Evolutionary conservation across 139 green algal genomes (phyloP).

Genomic region (Chlamydomonas sp.): DNA sequence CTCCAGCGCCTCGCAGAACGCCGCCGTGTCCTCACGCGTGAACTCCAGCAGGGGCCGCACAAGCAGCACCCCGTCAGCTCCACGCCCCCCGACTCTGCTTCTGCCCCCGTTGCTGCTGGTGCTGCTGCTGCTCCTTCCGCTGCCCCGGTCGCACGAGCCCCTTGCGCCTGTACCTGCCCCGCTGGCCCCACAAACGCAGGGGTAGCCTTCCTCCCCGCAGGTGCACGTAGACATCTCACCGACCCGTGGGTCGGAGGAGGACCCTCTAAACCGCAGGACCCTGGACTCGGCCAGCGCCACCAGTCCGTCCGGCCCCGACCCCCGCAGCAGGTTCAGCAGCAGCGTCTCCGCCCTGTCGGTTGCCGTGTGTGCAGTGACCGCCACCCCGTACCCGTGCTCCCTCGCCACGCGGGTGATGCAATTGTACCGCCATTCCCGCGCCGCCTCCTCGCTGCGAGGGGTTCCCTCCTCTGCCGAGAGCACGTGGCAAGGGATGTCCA

Average conservation of each 20-base stretch:
- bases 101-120: not conserved
- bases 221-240: too few species aligned
- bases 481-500: slow-evolving; percentile 17
- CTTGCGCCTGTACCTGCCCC: not conserved
- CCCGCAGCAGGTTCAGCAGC: slow-evolving; percentile 57
- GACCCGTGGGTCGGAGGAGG: too few species aligned
- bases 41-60: slow-evolving; percentile 54
- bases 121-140: not conserved
- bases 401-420: slow-evolving; percentile 24
- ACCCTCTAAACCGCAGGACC: not conserved
- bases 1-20: not conserved
- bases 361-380: slow-evolving; percentile 56
- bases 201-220: too few species aligned
- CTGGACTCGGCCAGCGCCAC: slow-evolving; percentile 3
- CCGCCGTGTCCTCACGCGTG: slow-evolving; percentile 40
- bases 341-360: slow-evolving; percentile 64
- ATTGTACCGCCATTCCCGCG: slow-evolving; percentile 51
- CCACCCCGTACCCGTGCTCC: slow-evolving; percentile 22
- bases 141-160: not conserved
- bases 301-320: slow-evolving; percentile 42
- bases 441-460: not conserved
- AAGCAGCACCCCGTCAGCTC: slow-evolving; percentile 7
- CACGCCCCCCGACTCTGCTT: too few species aligned
- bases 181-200: too few species aligned
- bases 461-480: not conserved